These are phyloP conservation scores for Tagetes erecta DNA, from an alignment of 129 eudicot species.

Conservation along the genomic window DNA sequence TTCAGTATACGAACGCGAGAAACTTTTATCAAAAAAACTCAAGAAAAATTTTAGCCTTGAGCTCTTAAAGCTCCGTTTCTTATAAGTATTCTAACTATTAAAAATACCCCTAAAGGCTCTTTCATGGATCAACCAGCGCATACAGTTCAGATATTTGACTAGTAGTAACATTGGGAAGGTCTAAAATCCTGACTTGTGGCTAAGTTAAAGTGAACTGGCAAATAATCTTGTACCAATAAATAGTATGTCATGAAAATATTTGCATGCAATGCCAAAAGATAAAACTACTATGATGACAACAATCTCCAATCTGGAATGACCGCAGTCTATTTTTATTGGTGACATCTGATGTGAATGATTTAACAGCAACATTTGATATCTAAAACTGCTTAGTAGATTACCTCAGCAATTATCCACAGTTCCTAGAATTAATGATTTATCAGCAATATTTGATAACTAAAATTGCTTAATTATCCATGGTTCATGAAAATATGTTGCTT, in stretches of 20 bases:
- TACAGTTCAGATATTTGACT: background rate
- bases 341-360: background rate
- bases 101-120: background rate
- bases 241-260: background rate
- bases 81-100: background rate
- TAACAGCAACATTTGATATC: background rate
- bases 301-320: background rate
- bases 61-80: conserved; percentile 9
- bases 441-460: conserved; percentile 4
- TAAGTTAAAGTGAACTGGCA: background rate
- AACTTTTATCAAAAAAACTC: background rate
- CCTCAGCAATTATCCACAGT: background rate
- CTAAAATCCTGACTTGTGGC: conserved; percentile 1
- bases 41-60: background rate
- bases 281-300: background rate
- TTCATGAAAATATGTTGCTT: background rate
- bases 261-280: conserved; percentile 11
- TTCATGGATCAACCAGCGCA: background rate
- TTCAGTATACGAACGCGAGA: background rate
- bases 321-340: background rate
- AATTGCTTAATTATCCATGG: conserved; percentile 11
- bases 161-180: background rate
- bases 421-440: background rate
- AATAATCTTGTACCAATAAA: background rate
- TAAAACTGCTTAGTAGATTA: conserved; percentile 11